phyloP scores from a whole-genome alignment of 2,329 filamentous ascomycete species.

The Dryadomyces quercivorus region DNA sequence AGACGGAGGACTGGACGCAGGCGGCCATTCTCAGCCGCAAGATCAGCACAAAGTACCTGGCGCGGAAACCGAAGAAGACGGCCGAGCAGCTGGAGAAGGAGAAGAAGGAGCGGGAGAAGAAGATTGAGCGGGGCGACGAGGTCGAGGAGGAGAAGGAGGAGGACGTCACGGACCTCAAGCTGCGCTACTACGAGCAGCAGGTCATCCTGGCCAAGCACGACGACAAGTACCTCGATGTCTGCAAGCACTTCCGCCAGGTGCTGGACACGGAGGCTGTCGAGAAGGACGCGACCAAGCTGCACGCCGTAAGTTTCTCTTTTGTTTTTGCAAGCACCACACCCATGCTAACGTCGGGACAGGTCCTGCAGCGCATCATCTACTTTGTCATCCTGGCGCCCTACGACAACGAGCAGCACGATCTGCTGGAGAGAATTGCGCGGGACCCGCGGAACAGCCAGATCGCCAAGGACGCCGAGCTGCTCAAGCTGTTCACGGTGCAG shows the following conservation, averaged over 20 bases:
- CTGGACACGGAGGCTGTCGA: conserved; percentile 93
- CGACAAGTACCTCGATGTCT: conserved; percentile 91
- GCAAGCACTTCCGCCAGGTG: conserved; percentile 96
- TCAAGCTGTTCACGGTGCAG: conserved; percentile 88
- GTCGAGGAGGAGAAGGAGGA: conserved; percentile 68
- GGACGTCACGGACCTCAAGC: conserved; percentile 91
- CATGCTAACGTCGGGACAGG: conserved; percentile 34
- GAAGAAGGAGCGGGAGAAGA: conserved; percentile 77
- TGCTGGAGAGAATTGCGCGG: conserved; percentile 82
- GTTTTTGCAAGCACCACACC: not conserved
- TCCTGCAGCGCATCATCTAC: conserved; percentile 91
- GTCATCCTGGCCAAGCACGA: conserved; percentile 94
- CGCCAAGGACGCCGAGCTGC: conserved; percentile 66
- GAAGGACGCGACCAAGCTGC: conserved; percentile 74
- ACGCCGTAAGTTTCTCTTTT: conserved; percentile 52
- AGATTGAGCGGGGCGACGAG: conserved; percentile 66
- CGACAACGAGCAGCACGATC: conserved; percentile 96
- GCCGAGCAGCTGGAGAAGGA: conserved; percentile 84
- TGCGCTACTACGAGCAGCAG: conserved; percentile 94
- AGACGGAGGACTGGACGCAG: conserved; percentile 92
- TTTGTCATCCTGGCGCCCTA: conserved; percentile 93
- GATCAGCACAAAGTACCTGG: conserved; percentile 89
- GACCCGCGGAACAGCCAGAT: conserved; percentile 73
- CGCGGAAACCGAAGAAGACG: conserved; percentile 83
- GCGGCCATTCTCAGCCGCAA: conserved; percentile 88